Percentiles rank a stretch among this genome's conserved stretches.
Conservation (phyloP, 371 early-diverging fungal genomes). For the Circinella umbellata region DNA sequence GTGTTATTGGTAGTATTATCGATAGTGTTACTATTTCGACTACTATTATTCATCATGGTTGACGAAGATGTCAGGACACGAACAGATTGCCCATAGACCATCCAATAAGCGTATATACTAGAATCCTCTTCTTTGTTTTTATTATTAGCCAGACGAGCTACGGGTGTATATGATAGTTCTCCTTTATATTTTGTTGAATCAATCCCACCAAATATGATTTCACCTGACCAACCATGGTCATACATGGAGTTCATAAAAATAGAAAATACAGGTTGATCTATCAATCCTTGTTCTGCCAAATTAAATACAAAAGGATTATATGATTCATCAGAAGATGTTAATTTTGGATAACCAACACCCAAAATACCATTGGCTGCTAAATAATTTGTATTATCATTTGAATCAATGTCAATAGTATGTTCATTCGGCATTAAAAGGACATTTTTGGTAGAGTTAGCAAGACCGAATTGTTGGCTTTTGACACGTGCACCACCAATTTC, state of each 20-base stretch:
- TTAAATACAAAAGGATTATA: slow-evolving; percentile 28
- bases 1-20: slow-evolving; percentile 11
- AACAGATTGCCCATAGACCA: slow-evolving; percentile 44
- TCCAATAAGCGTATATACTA: slow-evolving; percentile 38
- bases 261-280: slow-evolving; percentile 41
- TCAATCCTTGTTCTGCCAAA: slow-evolving; percentile 30
- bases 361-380: slow-evolving; percentile 30
- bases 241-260: slow-evolving; percentile 25
- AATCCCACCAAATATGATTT: slow-evolving; percentile 59
- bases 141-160: background rate
- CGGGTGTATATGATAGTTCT: slow-evolving; percentile 14
- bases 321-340: slow-evolving; percentile 25
- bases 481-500: slow-evolving; percentile 49
- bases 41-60: too few relatives aligned
- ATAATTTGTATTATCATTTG: background rate
- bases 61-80: slow-evolving; percentile 12
- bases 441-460: slow-evolving; percentile 48
- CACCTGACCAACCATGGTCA: slow-evolving; percentile 36
- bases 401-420: slow-evolving; percentile 37
- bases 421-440: slow-evolving; percentile 32
- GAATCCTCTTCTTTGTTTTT: background rate
- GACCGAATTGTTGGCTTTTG: slow-evolving; percentile 55
- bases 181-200: slow-evolving; percentile 36
- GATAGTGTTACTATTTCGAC: too few relatives aligned
- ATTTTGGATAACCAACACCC: slow-evolving; percentile 31